These are phyloP conservation scores for Rosa lucieae DNA, from an alignment of 306 rosid genomes.

Conservation along the genomic window DNA sequence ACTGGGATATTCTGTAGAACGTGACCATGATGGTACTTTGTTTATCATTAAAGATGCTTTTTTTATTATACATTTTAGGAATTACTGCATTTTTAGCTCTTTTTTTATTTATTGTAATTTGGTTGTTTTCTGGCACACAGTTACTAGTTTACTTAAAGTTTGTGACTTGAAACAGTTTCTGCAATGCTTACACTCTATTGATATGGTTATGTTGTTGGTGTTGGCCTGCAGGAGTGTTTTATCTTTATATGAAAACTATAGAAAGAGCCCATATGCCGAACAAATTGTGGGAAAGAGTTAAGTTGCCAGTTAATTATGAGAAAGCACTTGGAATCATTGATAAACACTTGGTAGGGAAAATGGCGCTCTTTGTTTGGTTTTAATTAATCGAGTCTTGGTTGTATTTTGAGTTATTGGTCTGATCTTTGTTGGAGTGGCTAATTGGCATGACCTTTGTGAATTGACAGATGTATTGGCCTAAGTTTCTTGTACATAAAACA, in stretches of 20 bases:
- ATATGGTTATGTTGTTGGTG: background rate
- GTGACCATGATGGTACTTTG: conserved; percentile 74
- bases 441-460: conserved; percentile 15
- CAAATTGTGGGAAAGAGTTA: conserved; percentile 87
- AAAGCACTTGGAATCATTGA: conserved; percentile 85
- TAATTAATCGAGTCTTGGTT: too few species aligned
- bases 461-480: conserved; percentile 89
- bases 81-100: background rate
- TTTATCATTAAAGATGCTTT: background rate
- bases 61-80: background rate
- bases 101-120: background rate
- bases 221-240: conserved; percentile 71
- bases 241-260: conserved; percentile 89
- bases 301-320: conserved; percentile 82
- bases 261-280: conserved; percentile 95
- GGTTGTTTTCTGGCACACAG: too few species aligned
- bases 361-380: background rate
- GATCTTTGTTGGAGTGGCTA: background rate
- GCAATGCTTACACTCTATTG: background rate
- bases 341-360: conserved; percentile 67
- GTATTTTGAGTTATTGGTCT: conserved; percentile 1
- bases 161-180: background rate
- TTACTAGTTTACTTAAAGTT: too few species aligned
- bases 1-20: conserved; percentile 83
- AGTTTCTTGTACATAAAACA: conserved; percentile 80